Conservation (phyloP, 2,329 filamentous ascomycete species). For the Fusarium praegraminearum region DNA sequence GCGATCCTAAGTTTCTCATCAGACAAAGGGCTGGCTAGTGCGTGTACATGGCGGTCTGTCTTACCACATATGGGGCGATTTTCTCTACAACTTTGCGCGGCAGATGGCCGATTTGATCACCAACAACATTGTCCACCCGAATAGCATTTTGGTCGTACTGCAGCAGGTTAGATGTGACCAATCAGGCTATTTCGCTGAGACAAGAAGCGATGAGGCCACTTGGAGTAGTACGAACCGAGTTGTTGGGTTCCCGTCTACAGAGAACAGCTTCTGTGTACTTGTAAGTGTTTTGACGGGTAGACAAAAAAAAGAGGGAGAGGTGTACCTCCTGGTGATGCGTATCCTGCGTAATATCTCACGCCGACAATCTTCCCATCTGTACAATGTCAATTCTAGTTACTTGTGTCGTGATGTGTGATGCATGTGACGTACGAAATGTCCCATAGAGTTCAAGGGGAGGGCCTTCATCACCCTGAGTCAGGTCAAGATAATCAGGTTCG, state of each 20-base stretch:
- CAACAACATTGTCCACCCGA: slow-evolving; percentile 80
- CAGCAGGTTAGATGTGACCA: slow-evolving; percentile 9
- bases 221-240: slow-evolving; percentile 58
- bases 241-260: slow-evolving; percentile 73
- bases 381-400: slow-evolving; percentile 16
- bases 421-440: slow-evolving; percentile 53
- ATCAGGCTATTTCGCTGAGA: slow-evolving; percentile 1
- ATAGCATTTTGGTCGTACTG: slow-evolving; percentile 81
- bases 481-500: slow-evolving; percentile 57
- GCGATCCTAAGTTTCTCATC: slow-evolving; percentile 60
- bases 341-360: slow-evolving; percentile 71
- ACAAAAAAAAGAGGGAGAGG: not conserved
- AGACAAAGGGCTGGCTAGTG: slow-evolving; percentile 7
- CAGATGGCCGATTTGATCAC: slow-evolving; percentile 82
- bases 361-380: slow-evolving; percentile 64
- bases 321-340: slow-evolving; percentile 67
- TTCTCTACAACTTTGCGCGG: slow-evolving; percentile 75
- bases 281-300: slow-evolving; percentile 4
- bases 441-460: slow-evolving; percentile 62
- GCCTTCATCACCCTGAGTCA: slow-evolving; percentile 59
- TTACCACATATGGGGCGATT: slow-evolving; percentile 77
- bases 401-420: not conserved
- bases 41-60: slow-evolving; percentile 29
- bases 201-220: slow-evolving; percentile 22
- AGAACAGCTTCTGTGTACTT: slow-evolving; percentile 65